Conservation (phyloP, 1,284 basidiomycete genomes). For the Rhodotorula glutinis region DNA sequence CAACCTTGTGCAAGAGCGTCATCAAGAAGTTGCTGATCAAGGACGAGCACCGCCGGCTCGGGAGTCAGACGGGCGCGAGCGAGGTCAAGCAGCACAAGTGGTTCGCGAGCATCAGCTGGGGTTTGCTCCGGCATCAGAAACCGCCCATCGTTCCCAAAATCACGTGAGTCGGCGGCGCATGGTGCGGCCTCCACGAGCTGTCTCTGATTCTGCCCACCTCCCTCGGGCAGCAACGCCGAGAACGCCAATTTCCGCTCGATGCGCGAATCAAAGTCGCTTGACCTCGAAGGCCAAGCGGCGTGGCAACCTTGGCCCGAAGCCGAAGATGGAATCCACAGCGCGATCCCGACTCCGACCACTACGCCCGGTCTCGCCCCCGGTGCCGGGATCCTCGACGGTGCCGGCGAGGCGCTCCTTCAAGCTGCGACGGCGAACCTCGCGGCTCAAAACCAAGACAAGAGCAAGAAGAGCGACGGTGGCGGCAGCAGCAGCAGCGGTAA, state of each 20-base stretch:
- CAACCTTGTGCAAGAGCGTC: conserved; percentile 81
- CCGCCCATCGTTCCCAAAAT: conserved; percentile 65
- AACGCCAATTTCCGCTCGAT: conserved; percentile 80
- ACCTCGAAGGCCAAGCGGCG: conserved; percentile 62
- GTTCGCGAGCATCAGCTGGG: conserved; percentile 97
- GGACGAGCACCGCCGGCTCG: conserved; percentile 81
- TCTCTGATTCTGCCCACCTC: too few species aligned
- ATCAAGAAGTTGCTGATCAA: conserved; percentile 88
- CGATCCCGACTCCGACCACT: conserved; percentile 1
- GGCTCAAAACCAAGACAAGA: not conserved
- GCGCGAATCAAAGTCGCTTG: conserved; percentile 83
- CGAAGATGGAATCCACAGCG: conserved; percentile 11
- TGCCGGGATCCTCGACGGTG: not conserved
- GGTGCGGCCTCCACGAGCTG: not conserved
- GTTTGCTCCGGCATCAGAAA: conserved; percentile 82
- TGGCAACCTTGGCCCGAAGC: conserved; percentile 35
- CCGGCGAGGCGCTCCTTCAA: not conserved
- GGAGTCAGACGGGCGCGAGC: conserved; percentile 88
- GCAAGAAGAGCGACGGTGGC: too few species aligned
- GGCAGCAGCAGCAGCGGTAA: too few species aligned
- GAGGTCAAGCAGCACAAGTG: conserved; percentile 99
- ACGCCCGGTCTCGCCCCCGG: not conserved
- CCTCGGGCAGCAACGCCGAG: conserved; percentile 16
- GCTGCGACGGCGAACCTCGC: not conserved
- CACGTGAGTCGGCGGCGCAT: conserved; percentile 36